phyloP scores from a whole-genome alignment of 257 asterid genomes.

The Anisodus tanguticus region DNA sequence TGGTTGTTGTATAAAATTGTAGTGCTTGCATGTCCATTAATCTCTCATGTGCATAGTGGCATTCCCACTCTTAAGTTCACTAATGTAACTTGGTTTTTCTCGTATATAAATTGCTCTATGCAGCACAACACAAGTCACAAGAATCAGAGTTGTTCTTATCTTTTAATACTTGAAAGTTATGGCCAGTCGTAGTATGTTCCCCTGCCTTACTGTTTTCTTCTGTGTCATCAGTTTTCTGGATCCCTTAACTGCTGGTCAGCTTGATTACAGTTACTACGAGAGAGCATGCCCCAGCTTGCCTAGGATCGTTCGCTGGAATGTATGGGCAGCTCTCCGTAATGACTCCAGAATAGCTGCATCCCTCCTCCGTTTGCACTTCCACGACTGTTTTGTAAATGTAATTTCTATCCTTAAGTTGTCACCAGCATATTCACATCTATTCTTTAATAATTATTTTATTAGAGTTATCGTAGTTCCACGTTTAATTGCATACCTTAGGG shows the following conservation, averaged over 20 bases:
- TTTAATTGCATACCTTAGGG: background rate
- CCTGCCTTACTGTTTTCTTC: conserved; percentile 24
- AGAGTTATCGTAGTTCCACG: background rate
- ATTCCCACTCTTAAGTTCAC: conserved; percentile 55
- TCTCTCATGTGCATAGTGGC: conserved; percentile 57
- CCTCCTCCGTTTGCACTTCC: conserved; percentile 72
- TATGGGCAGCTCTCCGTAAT: conserved; percentile 59
- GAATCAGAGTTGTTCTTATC: background rate
- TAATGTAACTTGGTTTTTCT: conserved; percentile 32
- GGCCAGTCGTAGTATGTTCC: conserved; percentile 38
- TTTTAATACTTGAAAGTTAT: conserved; percentile 32
- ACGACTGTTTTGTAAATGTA: conserved; percentile 78
- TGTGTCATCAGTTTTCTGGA: conserved; percentile 29
- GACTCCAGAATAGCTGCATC: conserved; percentile 78
- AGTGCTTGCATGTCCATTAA: conserved; percentile 40
- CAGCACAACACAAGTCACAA: conserved; percentile 24
- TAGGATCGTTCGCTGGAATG: conserved; percentile 54
- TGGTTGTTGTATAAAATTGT: conserved; percentile 26
- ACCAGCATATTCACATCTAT: background rate
- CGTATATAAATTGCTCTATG: conserved; percentile 51
- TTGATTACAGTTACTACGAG: conserved; percentile 54
- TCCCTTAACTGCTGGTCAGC: conserved; percentile 34
- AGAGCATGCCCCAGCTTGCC: conserved; percentile 59
- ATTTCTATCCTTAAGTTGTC: background rate
- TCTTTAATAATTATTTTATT: background rate